phyloP scores from a whole-genome alignment of 345 rosid species.

The Kandelia obovata region DNA sequence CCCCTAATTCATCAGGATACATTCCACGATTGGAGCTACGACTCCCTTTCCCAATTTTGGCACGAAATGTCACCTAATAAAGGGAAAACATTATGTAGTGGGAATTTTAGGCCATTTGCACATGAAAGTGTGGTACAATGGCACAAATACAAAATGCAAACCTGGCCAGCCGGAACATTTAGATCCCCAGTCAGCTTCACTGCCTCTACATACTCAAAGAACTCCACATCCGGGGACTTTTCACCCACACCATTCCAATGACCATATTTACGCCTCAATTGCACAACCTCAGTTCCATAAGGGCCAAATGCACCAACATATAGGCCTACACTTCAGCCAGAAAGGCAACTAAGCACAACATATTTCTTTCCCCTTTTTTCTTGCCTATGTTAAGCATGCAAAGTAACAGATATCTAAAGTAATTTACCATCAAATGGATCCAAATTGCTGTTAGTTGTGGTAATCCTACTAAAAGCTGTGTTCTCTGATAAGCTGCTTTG shows the following conservation, averaged over 20 bases:
- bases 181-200: conserved; percentile 98
- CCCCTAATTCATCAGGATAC: conserved; percentile 18
- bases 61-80: conserved; percentile 84
- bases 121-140: conserved; percentile 1
- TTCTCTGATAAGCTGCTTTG: conserved; percentile 58
- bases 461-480: conserved; percentile 72
- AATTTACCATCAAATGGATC: conserved; percentile 84
- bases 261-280: conserved; percentile 83
- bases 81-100: conserved; percentile 10
- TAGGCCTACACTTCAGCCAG: conserved; percentile 52
- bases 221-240: conserved; percentile 60
- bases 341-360: neutral
- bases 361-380: too few species aligned
- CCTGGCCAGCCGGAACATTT: conserved; percentile 98
- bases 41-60: conserved; percentile 75
- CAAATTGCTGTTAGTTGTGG: conserved; percentile 50
- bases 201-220: conserved; percentile 94
- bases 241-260: conserved; percentile 62
- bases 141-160: conserved; percentile 21
- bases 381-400: neutral
- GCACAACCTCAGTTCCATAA: conserved; percentile 89
- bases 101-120: neutral
- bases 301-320: conserved; percentile 97
- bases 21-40: conserved; percentile 55
- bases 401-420: conserved; percentile 1